Evolutionary conservation across 75 land plant species (phyloP).

Genomic region (Ceratopteris richardii): DNA sequence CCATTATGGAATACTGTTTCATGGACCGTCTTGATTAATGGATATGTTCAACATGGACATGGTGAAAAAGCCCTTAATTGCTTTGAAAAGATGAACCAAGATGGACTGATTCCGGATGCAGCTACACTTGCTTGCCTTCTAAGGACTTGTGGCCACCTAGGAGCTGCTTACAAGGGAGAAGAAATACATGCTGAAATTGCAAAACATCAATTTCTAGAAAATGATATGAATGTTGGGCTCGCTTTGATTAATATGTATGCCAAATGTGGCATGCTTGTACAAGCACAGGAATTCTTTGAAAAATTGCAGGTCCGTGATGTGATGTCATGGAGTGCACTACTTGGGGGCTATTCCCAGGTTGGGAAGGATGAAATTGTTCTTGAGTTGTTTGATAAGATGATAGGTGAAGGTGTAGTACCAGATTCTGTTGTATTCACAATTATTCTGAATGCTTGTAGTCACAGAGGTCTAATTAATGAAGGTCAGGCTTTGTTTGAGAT

Average conservation of each 20-base stretch:
- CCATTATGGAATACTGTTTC: slow-evolving; percentile 8
- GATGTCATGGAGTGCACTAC: slow-evolving; percentile 21
- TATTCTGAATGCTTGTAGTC: slow-evolving; percentile 10
- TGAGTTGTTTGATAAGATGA: slow-evolving; percentile 11
- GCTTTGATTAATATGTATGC: slow-evolving; percentile 11
- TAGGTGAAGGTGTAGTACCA: slow-evolving; percentile 14
- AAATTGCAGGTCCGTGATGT: slow-evolving; percentile 2
- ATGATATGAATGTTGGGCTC: slow-evolving; percentile 3
- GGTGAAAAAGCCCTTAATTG: slow-evolving; percentile 19
- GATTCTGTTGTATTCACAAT: slow-evolving; percentile 7
- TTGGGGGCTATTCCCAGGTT: slow-evolving; percentile 22
- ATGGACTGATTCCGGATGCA: slow-evolving; percentile 26
- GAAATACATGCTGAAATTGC: not conserved
- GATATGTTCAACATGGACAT: slow-evolving; percentile 16
- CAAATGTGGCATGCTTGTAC: slow-evolving; percentile 5
- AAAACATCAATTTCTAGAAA: not conserved
- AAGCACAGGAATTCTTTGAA: slow-evolving; percentile 10
- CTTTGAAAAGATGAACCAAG: slow-evolving; percentile 27
- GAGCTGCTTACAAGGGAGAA: not conserved
- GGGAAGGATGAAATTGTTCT: slow-evolving; percentile 18
- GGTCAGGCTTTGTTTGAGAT: slow-evolving; percentile 7
- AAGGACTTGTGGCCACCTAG: slow-evolving; percentile 24
- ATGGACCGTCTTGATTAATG: slow-evolving; percentile 26
- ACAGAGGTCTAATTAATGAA: slow-evolving; percentile 9
- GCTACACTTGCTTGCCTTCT: slow-evolving; percentile 40